Evolutionary conservation across 1,284 basidiomycete species (phyloP), one percentile per base, ranked within the genome.

Genomic region (Ganoderma sinense): DNA sequence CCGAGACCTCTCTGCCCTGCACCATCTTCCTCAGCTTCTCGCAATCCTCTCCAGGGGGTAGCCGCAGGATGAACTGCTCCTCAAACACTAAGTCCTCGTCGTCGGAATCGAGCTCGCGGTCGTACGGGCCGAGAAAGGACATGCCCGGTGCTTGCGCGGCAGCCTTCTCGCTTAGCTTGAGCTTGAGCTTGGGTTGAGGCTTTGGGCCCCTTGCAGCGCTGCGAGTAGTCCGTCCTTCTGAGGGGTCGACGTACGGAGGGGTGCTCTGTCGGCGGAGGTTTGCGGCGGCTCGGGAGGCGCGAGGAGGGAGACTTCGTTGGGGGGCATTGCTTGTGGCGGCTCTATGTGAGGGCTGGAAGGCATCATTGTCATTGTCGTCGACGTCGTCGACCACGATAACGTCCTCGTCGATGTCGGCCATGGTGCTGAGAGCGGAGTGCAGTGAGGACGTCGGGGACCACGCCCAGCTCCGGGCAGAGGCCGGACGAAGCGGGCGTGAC

Each of bases 1-100:
- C 88, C 13, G 88, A 84, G 39, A 96, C 86, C 75, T 96, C 94
- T 71, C 96, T 89, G 60, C 90, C 85, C 64, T 89, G 87, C 14
- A 97, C 91, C 86, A 95, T 91, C 83, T 95, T 95, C 76, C 89
- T 88, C 70, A 98, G 76, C 74, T 88, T 91, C 61, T 94, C 91
- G 64, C 89, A 89, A 74, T 95, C 94, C 68, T 94, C 92, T 0
- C 94, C 94, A 4, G 91, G 90, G 0, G 96, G 96, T 85, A 99
- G 91, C 53, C 97, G 84, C 40, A 99, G 84, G 68, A 99, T 92
- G 79, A 99, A 98, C 78, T 99, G 97, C 82, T 99, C 98, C 82
- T 99, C 98, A 77, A 99, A 99, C 4, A 92, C 91, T 69, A 99
- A 82, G 64, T 99, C 97, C 71, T 98, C 96, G 71, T 97, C 95